phyloP scores from a whole-genome alignment of 306 rosid genomes.

The Rosa chinensis region DNA sequence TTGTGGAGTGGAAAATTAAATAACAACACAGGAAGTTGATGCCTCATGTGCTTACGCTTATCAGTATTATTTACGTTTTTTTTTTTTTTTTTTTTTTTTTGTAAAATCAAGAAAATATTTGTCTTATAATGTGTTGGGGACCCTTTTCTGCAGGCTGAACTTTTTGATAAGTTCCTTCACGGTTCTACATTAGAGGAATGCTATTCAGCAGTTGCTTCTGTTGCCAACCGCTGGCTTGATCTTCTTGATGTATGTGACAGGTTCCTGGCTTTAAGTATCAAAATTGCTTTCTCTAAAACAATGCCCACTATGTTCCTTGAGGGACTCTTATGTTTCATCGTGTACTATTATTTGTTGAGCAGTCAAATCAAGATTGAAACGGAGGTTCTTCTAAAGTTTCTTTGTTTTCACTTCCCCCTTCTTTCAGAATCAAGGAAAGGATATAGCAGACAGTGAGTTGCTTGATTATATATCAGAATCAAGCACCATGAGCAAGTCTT shows the following conservation, averaged over 20 bases:
- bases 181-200: conserved; percentile 91
- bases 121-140: conserved; percentile 4
- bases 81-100: not conserved
- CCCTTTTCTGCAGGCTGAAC: conserved; percentile 76
- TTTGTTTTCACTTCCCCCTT: conserved; percentile 11
- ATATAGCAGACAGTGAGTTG: conserved; percentile 88
- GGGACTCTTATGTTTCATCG: not conserved
- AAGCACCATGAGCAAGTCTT: conserved; percentile 99
- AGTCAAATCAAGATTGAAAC: not conserved
- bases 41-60: not conserved
- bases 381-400: conserved; percentile 15
- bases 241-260: conserved; percentile 85
- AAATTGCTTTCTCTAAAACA: conserved; percentile 11
- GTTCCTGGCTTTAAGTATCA: conserved; percentile 23
- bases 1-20: not conserved
- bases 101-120: not conserved
- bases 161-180: conserved; percentile 89
- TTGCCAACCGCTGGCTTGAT: conserved; percentile 94
- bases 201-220: conserved; percentile 87
- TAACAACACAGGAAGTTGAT: not conserved
- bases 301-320: not conserved
- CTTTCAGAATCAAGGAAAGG: conserved; percentile 85
- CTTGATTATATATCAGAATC: conserved; percentile 97
- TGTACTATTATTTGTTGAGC: not conserved
- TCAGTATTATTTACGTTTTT: not conserved